Base-by-base conservation (phyloP, 257 asterid genomes). In the Petunia secreta region DNA sequence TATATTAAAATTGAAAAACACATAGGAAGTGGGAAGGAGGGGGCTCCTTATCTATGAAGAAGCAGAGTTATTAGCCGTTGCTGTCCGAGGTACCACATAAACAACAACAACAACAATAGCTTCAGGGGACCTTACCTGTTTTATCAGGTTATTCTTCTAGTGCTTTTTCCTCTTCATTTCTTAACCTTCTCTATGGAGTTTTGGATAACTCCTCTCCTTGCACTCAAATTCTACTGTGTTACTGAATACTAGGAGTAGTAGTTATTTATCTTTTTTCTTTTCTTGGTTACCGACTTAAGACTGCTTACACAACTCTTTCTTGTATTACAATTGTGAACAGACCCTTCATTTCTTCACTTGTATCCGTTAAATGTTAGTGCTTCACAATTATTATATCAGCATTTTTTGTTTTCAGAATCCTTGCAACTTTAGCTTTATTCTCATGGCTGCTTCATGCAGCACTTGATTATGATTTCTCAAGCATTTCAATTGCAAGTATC, bases 401-500 rank as follows among this genome's bases (percentile, higher is more conserved):
- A 25, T 53, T 41, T 40, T 66, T 41, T 37, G 52, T 39, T 79
- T 77, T 37, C 83, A 78, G 85, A 78, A 63, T 44, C 2, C 54
- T 67, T 43, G 75, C 54, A 15, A 37, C 55, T 79, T 68, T 63
- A 74, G 66, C 8, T 37, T 75, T n/a, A 52, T 69, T 46, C 25
- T 25, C 25, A 83, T 85, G 88, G 86, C 80, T 73, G 77, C 80
- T 57, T 82, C 67, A 80, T 76, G 79, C 75, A 41, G 78, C 74
- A 8, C 82, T 25, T 25, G 25, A 78, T 75, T 87, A 83, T 85
- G 88, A 73, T 81, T 52, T 81, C 81, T 75, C 75, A 54, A 59
- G 84, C 4, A 73, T 4, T 55, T 74, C 77, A 64, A 46, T 77
- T 46, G 59, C 11, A 79, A 82, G 67, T 38, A 44, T 71, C 38